Evolutionary conservation across 164 flowering plant species (phyloP).

Genomic region (Sedum album): DNA sequence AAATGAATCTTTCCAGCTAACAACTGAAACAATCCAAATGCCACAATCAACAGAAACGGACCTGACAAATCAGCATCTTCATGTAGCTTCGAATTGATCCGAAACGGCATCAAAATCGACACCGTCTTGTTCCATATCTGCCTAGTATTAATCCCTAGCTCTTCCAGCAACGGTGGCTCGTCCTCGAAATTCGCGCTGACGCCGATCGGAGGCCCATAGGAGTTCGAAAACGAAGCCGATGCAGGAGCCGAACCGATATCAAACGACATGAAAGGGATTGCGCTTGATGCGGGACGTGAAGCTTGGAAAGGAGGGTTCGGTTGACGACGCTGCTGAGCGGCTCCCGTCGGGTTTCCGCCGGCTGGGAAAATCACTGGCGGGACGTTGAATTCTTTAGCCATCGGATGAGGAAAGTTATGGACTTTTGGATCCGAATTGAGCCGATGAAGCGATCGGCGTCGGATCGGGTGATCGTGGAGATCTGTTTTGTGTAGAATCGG

Average conservation of each 20-base stretch:
- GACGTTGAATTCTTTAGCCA: constrained; percentile 54
- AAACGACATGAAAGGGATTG: constrained; percentile 70
- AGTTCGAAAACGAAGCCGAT: constrained; percentile 22
- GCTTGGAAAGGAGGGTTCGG: constrained; percentile 73
- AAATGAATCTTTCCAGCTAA: constrained; percentile 95
- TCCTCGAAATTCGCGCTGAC: constrained; percentile 39
- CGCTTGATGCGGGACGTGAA: constrained; percentile 27
- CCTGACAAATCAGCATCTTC: constrained; percentile 84
- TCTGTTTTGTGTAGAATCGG: no score
- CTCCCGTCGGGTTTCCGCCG: constrained; percentile 34
- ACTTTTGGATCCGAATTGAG: no score
- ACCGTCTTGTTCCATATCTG: constrained; percentile 75
- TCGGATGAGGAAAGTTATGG: background rate
- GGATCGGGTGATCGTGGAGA: background rate
- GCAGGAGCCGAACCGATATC: constrained; percentile 49
- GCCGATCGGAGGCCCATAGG: constrained; percentile 15
- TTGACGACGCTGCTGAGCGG: constrained; percentile 43
- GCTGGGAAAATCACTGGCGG: constrained; percentile 77
- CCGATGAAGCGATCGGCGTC: background rate
- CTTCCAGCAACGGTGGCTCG: constrained; percentile 80
- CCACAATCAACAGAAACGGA: constrained; percentile 60
- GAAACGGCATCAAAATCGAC: constrained; percentile 62
- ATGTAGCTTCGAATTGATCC: constrained; percentile 45
- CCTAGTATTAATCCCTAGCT: constrained; percentile 80
- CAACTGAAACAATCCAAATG: constrained; percentile 73